Base-by-base conservation (phyloP, 2,329 filamentous ascomycete species). In the Karstenula rhodostoma region DNA sequence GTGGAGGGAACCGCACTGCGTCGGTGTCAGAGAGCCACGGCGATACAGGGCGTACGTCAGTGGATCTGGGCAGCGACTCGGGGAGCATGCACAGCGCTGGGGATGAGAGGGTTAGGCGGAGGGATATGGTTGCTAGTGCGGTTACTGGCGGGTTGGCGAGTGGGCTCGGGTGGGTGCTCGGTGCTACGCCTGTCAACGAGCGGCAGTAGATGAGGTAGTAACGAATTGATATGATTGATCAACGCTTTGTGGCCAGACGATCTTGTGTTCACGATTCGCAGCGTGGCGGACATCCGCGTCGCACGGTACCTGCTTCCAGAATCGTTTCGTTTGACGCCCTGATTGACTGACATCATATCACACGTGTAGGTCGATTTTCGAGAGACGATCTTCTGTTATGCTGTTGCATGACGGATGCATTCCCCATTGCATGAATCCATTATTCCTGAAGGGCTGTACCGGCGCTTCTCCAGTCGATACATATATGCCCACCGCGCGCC, bases 111-210 rank as follows among this genome's bases (percentile, higher is more conserved):
- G 82, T 86, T 40, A 85, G 91, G 68, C 94, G 89, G 81, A 84
- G 92, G 67, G 92, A 94, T 73, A 89, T 89, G 78, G 86, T 89
- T 50, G 86, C 86, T 60, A 89, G 83, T 76, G 87, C 87, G 74
- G 87, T 89, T 6, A 88, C 85, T 13, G 86, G 86, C 2, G 86
- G 86, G 7, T 73, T 89, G 69, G 86, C 85, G 8, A 87, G 82
- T 71, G 87, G 87, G 10, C 79, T 90, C 68, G 87, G 87, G 9
- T 90, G 87, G 87, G 85, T 89, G 58, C 73, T 90, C 57, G 87
- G 87, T 73, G 81, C 54, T 6, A 57, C 54, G 54, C 33, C 46
- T n/a, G 43, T 56, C 15, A 56, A 60, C 33, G 43, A 51, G 47
- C 37, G 40, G 10, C 51, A 43, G 25, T 54, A 43, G 37, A 2